Conservation (phyloP, 1,284 basidiomycete species). For the Ustilago lituana region DNA sequence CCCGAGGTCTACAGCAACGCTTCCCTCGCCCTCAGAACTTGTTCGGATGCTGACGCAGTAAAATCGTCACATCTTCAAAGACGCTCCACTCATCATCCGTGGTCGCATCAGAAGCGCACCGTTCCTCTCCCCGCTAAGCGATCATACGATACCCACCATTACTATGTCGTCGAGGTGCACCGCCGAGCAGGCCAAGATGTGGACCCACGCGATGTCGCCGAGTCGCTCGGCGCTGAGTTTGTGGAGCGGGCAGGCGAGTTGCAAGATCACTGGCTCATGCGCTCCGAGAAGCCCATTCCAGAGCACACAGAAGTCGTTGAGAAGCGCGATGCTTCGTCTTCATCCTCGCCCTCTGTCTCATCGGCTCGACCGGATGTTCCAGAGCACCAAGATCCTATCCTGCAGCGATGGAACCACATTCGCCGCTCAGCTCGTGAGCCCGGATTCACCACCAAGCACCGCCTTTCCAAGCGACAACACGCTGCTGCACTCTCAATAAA, state of each 20-base stretch:
- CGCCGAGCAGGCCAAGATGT: slow-evolving; percentile 71
- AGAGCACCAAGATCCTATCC: slow-evolving; percentile 66
- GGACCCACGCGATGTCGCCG: slow-evolving; percentile 69
- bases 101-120: slow-evolving; percentile 38
- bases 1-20: neutral
- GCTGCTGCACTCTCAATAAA: slow-evolving; percentile 51
- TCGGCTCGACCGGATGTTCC: slow-evolving; percentile 25
- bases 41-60: slow-evolving; percentile 7
- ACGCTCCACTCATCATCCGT: slow-evolving; percentile 18
- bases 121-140: slow-evolving; percentile 59
- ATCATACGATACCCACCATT: slow-evolving; percentile 81
- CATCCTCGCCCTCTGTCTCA: slow-evolving; percentile 11
- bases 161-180: slow-evolving; percentile 85
- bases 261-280: slow-evolving; percentile 83
- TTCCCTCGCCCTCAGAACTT: slow-evolving; percentile 17
- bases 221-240: slow-evolving; percentile 79
- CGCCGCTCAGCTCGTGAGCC: slow-evolving; percentile 24
- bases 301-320: slow-evolving; percentile 6
- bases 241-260: slow-evolving; percentile 90
- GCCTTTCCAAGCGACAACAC: slow-evolving; percentile 42
- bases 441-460: slow-evolving; percentile 31
- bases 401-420: slow-evolving; percentile 70
- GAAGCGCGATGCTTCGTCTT: slow-evolving; percentile 19
- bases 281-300: slow-evolving; percentile 68
- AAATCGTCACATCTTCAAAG: slow-evolving; percentile 12